These are phyloP conservation scores for Xylariaceae sp. DNA, from an alignment of 2,329 filamentous ascomycete genomes.

Conservation along the genomic window DNA sequence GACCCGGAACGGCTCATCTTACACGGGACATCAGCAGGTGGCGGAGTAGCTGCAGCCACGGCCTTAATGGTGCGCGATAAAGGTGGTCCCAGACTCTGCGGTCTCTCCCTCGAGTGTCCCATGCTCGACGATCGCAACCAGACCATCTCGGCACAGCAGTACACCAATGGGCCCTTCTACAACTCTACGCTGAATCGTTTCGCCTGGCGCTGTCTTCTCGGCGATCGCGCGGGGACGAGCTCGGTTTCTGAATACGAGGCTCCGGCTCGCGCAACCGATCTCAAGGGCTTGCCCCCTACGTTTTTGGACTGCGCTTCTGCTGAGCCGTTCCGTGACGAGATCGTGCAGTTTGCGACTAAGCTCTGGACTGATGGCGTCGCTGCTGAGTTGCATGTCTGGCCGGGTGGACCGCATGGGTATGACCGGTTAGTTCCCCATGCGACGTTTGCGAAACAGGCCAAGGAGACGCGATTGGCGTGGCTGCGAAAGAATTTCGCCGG, in stretches of 20 bases:
- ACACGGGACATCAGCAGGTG: slow-evolving; percentile 54
- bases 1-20: slow-evolving; percentile 47
- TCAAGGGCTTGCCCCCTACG: slow-evolving; percentile 29
- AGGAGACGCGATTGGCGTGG: no score
- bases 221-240: slow-evolving; percentile 24
- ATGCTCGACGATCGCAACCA: slow-evolving; percentile 40
- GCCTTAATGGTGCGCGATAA: slow-evolving; percentile 44
- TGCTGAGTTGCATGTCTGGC: slow-evolving; percentile 35
- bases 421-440: no score
- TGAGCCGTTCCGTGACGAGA: slow-evolving; percentile 34
- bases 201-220: slow-evolving; percentile 31
- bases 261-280: slow-evolving; percentile 28
- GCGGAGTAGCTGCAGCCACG: slow-evolving; percentile 51
- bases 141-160: slow-evolving; percentile 30
- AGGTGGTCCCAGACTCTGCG: slow-evolving; percentile 32
- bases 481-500: no score
- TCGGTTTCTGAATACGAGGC: slow-evolving; percentile 31
- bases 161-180: slow-evolving; percentile 29
- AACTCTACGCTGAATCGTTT: slow-evolving; percentile 28
- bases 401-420: slow-evolving; percentile 32
- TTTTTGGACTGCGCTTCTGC: slow-evolving; percentile 35
- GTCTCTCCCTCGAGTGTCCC: slow-evolving; percentile 37
- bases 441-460: no score
- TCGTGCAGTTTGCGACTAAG: slow-evolving; percentile 31
- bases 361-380: slow-evolving; percentile 32